Base-by-base conservation (phyloP, 805 yeast genomes). In the Candida railenensis region DNA sequence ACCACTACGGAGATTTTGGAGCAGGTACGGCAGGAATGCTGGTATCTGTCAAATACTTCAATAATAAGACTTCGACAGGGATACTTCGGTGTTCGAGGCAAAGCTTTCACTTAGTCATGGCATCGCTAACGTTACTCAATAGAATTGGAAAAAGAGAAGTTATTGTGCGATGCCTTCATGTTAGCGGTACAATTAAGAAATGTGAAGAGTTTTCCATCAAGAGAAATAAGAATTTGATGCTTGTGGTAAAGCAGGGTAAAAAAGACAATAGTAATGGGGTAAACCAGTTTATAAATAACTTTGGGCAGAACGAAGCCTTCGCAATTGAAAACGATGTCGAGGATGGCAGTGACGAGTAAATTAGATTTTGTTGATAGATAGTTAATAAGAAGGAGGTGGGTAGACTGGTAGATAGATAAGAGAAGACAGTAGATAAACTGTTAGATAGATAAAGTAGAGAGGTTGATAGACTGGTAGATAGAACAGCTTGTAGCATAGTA, bases 111-210 rank as follows among this genome's bases (percentile, higher is more conserved):
- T 55, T 78, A 3, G 78, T 89, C 1, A 70, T 88, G 47, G 88
- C 85, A 0, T 88, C 96, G 0, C 61, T 92, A 49, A 68, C 81
- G 1, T 61, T 83, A 41, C 77, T 85, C 9, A 71, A 71, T 34
- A 66, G 67, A 22, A 56, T 89, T 2, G 82, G 74, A 15, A 81
- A 76, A 19, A 58, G 58, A 25, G 65, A 67, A 4, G 77, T 82
- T 3, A 74, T 85, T 9, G 62, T 90, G 14, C 73, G 83, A 45
- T 83, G 87, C 22, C 66, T 78, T 3, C 86, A 85, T 47, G 81
- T 88, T 0, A 84, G 96, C 57, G 98, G 97, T 0, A 89, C 97
- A 0, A 90, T 91, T 28, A 84, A 83, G 59, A 89, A 88, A 58
- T 80, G 95, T 52, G 96, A 91, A 59, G 77, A 82, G 52, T 78